Percentiles rank a stretch among this genome's conserved stretches.
phyloP scores from a whole-genome alignment of 2,329 filamentous ascomycete genomes.

The Cercospora zeina region DNA sequence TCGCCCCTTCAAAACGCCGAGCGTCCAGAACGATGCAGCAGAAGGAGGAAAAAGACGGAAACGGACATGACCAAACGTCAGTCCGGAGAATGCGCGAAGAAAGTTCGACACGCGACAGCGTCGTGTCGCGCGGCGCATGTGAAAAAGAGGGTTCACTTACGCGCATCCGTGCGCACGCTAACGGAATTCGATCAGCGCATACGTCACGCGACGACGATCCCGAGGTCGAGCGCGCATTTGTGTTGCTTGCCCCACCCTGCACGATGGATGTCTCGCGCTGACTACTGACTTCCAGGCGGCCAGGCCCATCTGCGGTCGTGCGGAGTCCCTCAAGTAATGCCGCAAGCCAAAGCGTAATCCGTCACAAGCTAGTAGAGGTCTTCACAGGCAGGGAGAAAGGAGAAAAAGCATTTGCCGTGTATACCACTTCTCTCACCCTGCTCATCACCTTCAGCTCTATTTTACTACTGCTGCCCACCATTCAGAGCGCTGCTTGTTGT shows the following conservation, averaged over 20 bases:
- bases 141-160: slow-evolving; percentile 15
- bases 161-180: slow-evolving; percentile 3
- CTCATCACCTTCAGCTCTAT: not conserved
- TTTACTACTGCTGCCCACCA: not conserved
- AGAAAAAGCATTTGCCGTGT: slow-evolving; percentile 1
- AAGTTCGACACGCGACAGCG: slow-evolving; percentile 11
- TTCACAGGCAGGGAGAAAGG: slow-evolving; percentile 1
- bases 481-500: not conserved
- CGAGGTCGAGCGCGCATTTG: slow-evolving; percentile 5
- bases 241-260: not conserved
- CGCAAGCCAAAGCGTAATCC: not conserved
- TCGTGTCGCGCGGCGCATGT: slow-evolving; percentile 15
- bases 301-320: slow-evolving; percentile 7
- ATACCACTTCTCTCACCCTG: not conserved
- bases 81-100: slow-evolving; percentile 12
- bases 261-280: slow-evolving; percentile 5
- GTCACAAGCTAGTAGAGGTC: not conserved
- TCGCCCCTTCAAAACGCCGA: slow-evolving; percentile 7
- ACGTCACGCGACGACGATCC: not conserved
- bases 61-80: slow-evolving; percentile 6
- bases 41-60: not conserved
- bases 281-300: not conserved
- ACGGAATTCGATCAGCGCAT: slow-evolving; percentile 3
- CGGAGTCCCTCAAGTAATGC: slow-evolving; percentile 5
- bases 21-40: not conserved